phyloP scores from a whole-genome alignment of 352 stramenopile species.

The Pythium rishiriense region DNA sequence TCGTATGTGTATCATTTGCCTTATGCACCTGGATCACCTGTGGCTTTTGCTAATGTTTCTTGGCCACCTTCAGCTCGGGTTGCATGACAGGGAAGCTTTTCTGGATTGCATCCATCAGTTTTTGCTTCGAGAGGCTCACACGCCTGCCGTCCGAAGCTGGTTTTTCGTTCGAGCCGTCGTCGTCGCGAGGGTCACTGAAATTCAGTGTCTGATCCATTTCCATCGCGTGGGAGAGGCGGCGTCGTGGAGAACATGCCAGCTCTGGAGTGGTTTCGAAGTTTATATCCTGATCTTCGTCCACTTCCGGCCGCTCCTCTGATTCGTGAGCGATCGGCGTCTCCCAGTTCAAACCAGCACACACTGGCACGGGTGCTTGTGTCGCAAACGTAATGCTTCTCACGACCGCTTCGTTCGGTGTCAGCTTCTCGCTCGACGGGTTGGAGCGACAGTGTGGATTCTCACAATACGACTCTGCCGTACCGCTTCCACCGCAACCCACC shows the following conservation, averaged over 20 bases:
- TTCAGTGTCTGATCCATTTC: constrained; percentile 53
- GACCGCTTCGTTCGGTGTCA: constrained; percentile 44
- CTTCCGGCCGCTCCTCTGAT: constrained; percentile 25
- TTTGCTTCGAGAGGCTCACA: constrained; percentile 66
- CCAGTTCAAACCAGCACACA: constrained; percentile 36
- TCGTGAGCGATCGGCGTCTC: background rate
- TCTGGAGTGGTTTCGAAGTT: background rate
- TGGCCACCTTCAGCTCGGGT: constrained; percentile 13
- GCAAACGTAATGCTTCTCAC: constrained; percentile 55
- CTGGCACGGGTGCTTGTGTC: constrained; percentile 36
- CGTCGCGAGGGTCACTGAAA: constrained; percentile 7
- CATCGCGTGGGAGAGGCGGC: constrained; percentile 50
- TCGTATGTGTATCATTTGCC: background rate
- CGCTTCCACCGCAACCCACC: constrained; percentile 34
- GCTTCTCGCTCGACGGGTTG: constrained; percentile 19
- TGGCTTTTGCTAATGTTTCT: constrained; percentile 14
- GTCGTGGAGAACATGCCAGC: constrained; percentile 39
- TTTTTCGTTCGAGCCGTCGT: constrained; percentile 7
- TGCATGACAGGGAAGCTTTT: constrained; percentile 38
- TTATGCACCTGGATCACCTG: background rate
- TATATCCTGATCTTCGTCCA: constrained; percentile 34
- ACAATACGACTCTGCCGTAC: constrained; percentile 21
- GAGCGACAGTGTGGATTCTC: constrained; percentile 41
- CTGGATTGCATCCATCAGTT: constrained; percentile 61
- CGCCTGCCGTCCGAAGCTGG: constrained; percentile 11